Evolutionary conservation across 371 early-diverging fungal species (phyloP).

Genomic region (Thermomucor indicae-seudaticae): DNA sequence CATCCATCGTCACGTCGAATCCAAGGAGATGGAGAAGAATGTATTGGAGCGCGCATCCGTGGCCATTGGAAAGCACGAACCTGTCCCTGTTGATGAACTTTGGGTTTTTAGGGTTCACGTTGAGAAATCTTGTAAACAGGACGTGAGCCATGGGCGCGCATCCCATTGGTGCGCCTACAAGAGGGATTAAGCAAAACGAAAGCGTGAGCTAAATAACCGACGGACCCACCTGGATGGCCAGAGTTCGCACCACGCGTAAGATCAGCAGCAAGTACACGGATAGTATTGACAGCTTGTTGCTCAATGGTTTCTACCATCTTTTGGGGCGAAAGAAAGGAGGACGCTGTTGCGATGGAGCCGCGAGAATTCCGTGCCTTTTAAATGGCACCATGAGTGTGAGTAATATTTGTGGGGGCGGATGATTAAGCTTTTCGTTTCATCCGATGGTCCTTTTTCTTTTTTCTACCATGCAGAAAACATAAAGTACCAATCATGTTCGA

Average conservation of each 20-base stretch:
- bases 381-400: too few species aligned
- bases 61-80: conserved; percentile 99
- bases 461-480: too few species aligned
- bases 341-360: too few species aligned
- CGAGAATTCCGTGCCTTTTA: too few species aligned
- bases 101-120: conserved; percentile 81
- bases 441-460: too few species aligned
- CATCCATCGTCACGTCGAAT: conserved; percentile 85
- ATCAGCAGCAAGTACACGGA: conserved; percentile 91
- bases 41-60: conserved; percentile 96
- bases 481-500: too few species aligned
- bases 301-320: conserved; percentile 53
- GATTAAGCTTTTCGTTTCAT: too few species aligned
- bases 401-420: too few species aligned
- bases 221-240: conserved; percentile 87
- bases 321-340: not conserved
- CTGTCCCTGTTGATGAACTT: conserved; percentile 93
- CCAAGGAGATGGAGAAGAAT: conserved; percentile 89
- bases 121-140: conserved; percentile 83
- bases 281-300: conserved; percentile 78
- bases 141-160: conserved; percentile 95
- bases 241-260: conserved; percentile 91
- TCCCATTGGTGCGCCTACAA: conserved; percentile 62
- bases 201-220: not conserved
- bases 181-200: not conserved